Evolutionary conservation across 2,329 filamentous ascomycete genomes (phyloP), one percentile per base, ranked within the genome.

Genomic region (Aspergillus tamarii): DNA sequence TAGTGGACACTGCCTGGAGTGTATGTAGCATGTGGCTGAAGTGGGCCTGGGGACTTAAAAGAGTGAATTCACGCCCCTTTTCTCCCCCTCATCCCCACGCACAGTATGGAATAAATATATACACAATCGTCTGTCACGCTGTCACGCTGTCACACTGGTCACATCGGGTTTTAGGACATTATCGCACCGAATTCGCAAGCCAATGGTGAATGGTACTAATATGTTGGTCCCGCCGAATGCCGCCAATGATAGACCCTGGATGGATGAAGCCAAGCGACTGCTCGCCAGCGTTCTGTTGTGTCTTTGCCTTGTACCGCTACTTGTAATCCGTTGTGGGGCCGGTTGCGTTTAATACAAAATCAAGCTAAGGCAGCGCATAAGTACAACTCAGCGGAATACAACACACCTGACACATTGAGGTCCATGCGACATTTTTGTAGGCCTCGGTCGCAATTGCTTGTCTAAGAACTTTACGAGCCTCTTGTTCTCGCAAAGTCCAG

Each of bases 231-330:
- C 26, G 46, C 46, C 26, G 46, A 50, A 12, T 50, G 46, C n/a
- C 46, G 26, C 46, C 46, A 26, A 30, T 50, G 46, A 50, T 26
- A 50, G 46, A 19, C 21, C 21, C 46, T 50, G n/a, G n/a, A n/a
- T n/a, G n/a, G n/a, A n/a, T n/a, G n/a, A n/a, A n/a, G n/a, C n/a
- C n/a, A n/a, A n/a, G n/a, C n/a, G n/a, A n/a, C n/a, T n/a, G n/a
- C n/a, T n/a, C n/a, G n/a, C n/a, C n/a, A n/a, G n/a, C n/a, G n/a
- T n/a, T n/a, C n/a, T n/a, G n/a, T n/a, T n/a, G n/a, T n/a, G n/a
- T n/a, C n/a, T n/a, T n/a, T n/a, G n/a, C n/a, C n/a, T 50, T 50
- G 46, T 50, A 50, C 46, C 46, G 46, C 46, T 50, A 30, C n/a
- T 19, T 45, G 41, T 45, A 45, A 21, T 19, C 41, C 41, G n/a